A percentile compares a stretch with the other conserved stretches of the same genome.
Evolutionary conservation across 1,284 basidiomycete species (phyloP).

Genomic region (Irpex rosettiformis): DNA sequence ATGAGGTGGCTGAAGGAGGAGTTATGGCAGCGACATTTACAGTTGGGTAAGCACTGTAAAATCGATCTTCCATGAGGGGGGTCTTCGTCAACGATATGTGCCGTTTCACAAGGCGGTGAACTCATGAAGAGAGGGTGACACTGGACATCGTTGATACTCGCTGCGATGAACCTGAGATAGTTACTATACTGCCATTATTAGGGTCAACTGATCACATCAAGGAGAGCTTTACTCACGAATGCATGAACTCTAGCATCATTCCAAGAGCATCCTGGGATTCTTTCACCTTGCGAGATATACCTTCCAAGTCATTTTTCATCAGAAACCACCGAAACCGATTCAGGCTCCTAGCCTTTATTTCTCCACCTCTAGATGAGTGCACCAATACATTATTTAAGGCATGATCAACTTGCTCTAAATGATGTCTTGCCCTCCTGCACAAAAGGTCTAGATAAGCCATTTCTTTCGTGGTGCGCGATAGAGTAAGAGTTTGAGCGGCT

Average conservation of each 20-base stretch:
- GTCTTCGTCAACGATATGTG: too few species aligned
- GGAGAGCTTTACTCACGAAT: neutral
- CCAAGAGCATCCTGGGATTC: neutral
- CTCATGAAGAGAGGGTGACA: too few species aligned
- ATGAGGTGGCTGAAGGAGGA: neutral
- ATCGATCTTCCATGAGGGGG: too few species aligned
- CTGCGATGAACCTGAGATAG: neutral
- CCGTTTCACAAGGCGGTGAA: too few species aligned
- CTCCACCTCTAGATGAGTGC: neutral
- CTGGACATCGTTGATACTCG: neutral
- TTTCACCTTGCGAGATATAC: neutral
- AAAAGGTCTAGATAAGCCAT: neutral
- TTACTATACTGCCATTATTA: neutral
- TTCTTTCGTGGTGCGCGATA: neutral
- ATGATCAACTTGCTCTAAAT: neutral
- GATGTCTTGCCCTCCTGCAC: neutral
- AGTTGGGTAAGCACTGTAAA: neutral
- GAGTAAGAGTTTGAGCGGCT: neutral
- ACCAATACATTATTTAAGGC: neutral
- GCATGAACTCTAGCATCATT: neutral
- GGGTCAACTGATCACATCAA: neutral
- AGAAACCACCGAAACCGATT: neutral
- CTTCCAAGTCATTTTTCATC: neutral
- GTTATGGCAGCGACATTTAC: neutral
- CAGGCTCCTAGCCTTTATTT: neutral